Evolutionary conservation across 208 protist genomes (phyloP).

Genomic region (Trichomonas gallinae): DNA sequence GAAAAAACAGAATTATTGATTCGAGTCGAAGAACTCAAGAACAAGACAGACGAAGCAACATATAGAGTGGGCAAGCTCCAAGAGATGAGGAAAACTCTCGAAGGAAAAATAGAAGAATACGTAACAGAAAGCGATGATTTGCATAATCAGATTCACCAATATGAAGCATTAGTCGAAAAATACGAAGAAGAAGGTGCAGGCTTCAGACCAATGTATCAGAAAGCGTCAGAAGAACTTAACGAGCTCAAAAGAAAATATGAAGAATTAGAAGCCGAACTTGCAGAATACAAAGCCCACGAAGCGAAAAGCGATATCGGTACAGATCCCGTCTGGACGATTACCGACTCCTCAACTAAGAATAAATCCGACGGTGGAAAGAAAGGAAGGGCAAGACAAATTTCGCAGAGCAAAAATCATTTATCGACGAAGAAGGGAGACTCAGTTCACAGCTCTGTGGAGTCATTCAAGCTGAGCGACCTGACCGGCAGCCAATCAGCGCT

Average conservation of each 20-base stretch:
- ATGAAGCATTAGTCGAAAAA: not conserved
- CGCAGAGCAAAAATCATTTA: not conserved
- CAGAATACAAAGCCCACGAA: not conserved
- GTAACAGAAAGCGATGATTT: not conserved
- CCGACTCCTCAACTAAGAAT: not conserved
- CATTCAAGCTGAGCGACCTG: not conserved
- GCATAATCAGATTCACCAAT: not conserved
- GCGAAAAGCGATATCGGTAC: not conserved
- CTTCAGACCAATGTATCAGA: not conserved
- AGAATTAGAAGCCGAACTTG: not conserved
- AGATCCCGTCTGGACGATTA: not conserved
- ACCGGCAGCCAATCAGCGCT: not conserved
- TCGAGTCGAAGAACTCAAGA: not conserved
- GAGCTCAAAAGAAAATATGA: not conserved
- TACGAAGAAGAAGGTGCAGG: slow-evolving; percentile 13
- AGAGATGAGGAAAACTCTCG: not conserved
- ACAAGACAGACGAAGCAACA: not conserved
- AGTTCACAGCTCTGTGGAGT: not conserved
- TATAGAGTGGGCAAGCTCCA: not conserved
- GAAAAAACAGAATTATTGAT: not conserved
- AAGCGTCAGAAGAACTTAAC: not conserved
- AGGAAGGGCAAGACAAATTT: not conserved
- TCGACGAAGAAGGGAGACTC: not conserved
- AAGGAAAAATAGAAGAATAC: not conserved
- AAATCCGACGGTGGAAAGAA: not conserved